These are phyloP conservation scores for Clarireedia hainanense DNA, from an alignment of 2,329 filamentous ascomycete species.

Conservation along the genomic window DNA sequence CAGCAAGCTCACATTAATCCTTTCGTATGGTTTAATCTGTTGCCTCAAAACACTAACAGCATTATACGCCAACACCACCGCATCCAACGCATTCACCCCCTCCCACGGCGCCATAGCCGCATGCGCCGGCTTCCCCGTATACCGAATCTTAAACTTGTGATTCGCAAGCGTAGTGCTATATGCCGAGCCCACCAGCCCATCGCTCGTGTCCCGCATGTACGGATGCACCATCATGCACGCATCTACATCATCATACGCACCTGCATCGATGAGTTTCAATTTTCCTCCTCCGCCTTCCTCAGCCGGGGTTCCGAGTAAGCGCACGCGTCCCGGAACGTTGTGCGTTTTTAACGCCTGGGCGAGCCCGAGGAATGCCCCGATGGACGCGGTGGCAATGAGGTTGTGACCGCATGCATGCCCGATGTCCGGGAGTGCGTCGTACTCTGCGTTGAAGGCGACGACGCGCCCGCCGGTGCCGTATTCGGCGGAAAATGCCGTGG, in stretches of 20 bases:
- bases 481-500: conserved; percentile 43
- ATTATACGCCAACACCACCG: conserved; percentile 31
- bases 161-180: conserved; percentile 13
- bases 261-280: conserved; percentile 35
- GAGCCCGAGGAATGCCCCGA: conserved; percentile 33
- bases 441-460: conserved; percentile 38
- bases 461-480: conserved; percentile 36
- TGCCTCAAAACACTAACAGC: conserved; percentile 28
- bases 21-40: conserved; percentile 22
- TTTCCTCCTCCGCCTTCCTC: conserved; percentile 31
- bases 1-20: conserved; percentile 34
- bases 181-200: background rate
- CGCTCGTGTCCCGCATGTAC: background rate
- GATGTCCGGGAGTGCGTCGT: conserved; percentile 37
- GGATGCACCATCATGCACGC: conserved; percentile 35
- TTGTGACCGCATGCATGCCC: conserved; percentile 39
- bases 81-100: conserved; percentile 35
- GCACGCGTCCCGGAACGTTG: conserved; percentile 23
- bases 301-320: conserved; percentile 26
- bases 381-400: conserved; percentile 33
- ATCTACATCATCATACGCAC: conserved; percentile 34
- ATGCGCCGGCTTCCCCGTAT: conserved; percentile 29
- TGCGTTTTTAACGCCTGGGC: conserved; percentile 17
- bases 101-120: conserved; percentile 33
- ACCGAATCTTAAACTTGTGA: conserved; percentile 18